Evolutionary conservation across 805 yeast species (phyloP).

Genomic region (Lachancea sp.): DNA sequence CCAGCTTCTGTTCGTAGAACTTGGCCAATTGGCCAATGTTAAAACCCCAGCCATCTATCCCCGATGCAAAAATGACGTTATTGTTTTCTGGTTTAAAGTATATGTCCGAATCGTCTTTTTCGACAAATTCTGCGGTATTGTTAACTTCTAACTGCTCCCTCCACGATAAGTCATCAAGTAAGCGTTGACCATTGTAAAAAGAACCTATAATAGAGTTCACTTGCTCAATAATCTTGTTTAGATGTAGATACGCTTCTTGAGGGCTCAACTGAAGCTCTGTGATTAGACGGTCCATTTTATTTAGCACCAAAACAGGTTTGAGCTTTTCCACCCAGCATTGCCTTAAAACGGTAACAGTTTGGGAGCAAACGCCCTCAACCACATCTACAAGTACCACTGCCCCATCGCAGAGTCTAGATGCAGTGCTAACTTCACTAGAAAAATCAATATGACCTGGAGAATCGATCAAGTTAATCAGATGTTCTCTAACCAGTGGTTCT

Average conservation of each 20-base stretch:
- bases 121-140: conserved; percentile 50
- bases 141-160: conserved; percentile 54
- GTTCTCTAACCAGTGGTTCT: conserved; percentile 58
- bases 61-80: conserved; percentile 85
- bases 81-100: conserved; percentile 84
- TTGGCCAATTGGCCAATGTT: conserved; percentile 82
- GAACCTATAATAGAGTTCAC: conserved; percentile 93
- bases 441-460: conserved; percentile 99
- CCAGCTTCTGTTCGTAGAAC: conserved; percentile 76
- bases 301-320: conserved; percentile 80
- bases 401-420: conserved; percentile 94
- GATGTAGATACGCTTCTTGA: conserved; percentile 75
- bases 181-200: conserved; percentile 85
- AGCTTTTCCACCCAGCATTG: conserved; percentile 94
- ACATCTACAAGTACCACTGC: conserved; percentile 93
- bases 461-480: conserved; percentile 85
- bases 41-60: conserved; percentile 98
- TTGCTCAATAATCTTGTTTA: conserved; percentile 76
- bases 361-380: conserved; percentile 97
- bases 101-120: conserved; percentile 70
- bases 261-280: conserved; percentile 79
- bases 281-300: conserved; percentile 83
- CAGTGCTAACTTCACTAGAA: conserved; percentile 91
- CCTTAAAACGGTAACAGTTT: conserved; percentile 87
- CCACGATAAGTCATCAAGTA: conserved; percentile 78